Conservation (phyloP, 1,284 basidiomycete genomes). For the Apiotrichum laibachii region DNA sequence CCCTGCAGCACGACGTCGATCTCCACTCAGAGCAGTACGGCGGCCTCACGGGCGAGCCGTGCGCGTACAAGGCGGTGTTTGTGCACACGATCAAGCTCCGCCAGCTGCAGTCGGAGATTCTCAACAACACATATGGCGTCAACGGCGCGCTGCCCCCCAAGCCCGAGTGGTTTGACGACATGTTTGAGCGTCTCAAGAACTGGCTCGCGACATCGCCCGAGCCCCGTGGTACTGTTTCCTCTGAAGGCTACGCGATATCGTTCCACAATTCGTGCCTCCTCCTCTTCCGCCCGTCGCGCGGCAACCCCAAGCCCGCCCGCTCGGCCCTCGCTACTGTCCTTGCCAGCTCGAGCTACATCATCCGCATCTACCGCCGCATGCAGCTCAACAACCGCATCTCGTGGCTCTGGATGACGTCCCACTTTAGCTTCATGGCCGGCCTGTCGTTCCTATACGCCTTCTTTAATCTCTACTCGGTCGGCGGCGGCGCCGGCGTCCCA, state of each 20-base stretch:
- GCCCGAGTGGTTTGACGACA: conserved; percentile 50
- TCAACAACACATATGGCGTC: conserved; percentile 48
- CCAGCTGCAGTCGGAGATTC: conserved; percentile 51
- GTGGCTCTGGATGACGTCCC: conserved; percentile 53
- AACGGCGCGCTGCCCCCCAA: conserved; percentile 38
- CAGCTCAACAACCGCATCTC: conserved; percentile 52
- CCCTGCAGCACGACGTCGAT: conserved; percentile 47
- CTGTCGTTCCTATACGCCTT: conserved; percentile 52
- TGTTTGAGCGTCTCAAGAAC: conserved; percentile 48
- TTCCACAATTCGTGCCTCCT: conserved; percentile 53
- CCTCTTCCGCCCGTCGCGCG: conserved; percentile 51
- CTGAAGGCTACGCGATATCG: conserved; percentile 51
- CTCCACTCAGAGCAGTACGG: conserved; percentile 43
- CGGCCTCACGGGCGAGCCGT: conserved; percentile 39
- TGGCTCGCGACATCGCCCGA: conserved; percentile 50
- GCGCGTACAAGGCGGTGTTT: conserved; percentile 50
- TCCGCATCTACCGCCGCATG: conserved; percentile 51
- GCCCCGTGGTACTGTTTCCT: conserved; percentile 48
- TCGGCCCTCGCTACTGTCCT: conserved; percentile 49
- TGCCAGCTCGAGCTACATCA: conserved; percentile 52
- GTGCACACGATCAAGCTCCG: conserved; percentile 49
- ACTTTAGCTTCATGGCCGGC: conserved; percentile 52
- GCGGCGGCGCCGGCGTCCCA: conserved; percentile 47
- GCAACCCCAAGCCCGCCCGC: conserved; percentile 48
- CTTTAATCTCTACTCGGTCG: conserved; percentile 51